Base-by-base conservation (phyloP, 169 alveolate species). In the Eimeria brunetti region DNA sequence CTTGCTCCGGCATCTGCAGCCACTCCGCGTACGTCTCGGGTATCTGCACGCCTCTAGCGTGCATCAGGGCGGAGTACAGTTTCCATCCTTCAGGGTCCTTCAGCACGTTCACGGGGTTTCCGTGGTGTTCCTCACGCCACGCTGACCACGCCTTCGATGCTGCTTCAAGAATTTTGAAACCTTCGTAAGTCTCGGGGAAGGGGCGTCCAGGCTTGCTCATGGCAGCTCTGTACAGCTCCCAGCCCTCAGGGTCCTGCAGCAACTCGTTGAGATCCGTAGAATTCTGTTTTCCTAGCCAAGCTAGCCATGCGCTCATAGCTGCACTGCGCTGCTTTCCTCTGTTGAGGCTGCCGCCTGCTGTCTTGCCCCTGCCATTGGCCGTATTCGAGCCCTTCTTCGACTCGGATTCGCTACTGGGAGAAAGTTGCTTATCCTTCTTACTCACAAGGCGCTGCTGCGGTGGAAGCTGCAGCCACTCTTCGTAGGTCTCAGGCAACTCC, bases 51-150 rank as follows among this genome's bases (percentile, higher is more conserved):
- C 95, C 95, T 53, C 73, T 89, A 56, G 85, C 86, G 24, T 56
- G 58, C 89, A 71, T 89, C 67, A 69, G 86, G 49, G 95, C 88
- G 24, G 62, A 71, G 67, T 71, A 89, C 2, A 78, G 89, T 89
- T 76, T 56, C 95, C 95, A 89, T 9, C 95, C 95, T 12, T 56
- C 95, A 58, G 88, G 30, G 80, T 62, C 90, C 64, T 75, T 67
- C 71, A 91, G 27, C 51, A 91, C 95, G 6, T 27, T 83, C 30
- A 83, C 84, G 38, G 81, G 90, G 69, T 36, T 76, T n/a, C 95
- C 95, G 67, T 58, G 88, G 90, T 91, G 95, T 56, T 76, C 85
- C 84, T 91, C 88, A 44, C 95, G 95, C 95, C 95, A 91, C 38
- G 95, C 88, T 20, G 95, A 41, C 95, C 95, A 91, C 6, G 80